A percentile compares a stretch with the other conserved stretches of the same genome.
Evolutionary conservation across 371 early-diverging fungal genomes (phyloP).

Genomic region (Mucor racemosus): DNA sequence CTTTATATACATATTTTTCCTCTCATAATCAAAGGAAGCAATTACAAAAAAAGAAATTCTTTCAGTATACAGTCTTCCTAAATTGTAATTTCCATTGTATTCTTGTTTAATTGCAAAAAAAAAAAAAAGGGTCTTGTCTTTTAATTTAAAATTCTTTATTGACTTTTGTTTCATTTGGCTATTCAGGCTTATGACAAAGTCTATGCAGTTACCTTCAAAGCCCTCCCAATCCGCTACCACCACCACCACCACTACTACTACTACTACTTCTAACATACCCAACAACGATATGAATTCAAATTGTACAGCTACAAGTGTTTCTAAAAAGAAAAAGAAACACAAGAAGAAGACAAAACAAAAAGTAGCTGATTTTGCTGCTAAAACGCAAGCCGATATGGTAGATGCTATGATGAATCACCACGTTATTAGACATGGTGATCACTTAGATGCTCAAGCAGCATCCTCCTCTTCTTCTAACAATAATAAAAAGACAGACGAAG

Average conservation of each 20-base stretch:
- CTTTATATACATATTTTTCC: neutral
- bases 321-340: conserved; percentile 32
- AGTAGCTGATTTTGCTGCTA: conserved; percentile 9
- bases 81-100: neutral
- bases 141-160: conserved; percentile 20
- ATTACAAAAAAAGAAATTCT: too few relatives aligned
- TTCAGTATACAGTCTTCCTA: neutral
- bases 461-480: conserved; percentile 5
- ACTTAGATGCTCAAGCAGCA: conserved; percentile 10
- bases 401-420: conserved; percentile 39
- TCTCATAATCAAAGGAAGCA: neutral
- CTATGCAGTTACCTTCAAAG: conserved; percentile 21
- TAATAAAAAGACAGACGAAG: conserved; percentile 9
- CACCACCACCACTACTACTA: neutral
- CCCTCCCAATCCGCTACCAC: neutral
- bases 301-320: conserved; percentile 20
- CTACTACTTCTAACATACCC: conserved; percentile 11
- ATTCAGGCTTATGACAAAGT: conserved; percentile 33
- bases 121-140: conserved; percentile 21
- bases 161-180: conserved; percentile 33
- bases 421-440: conserved; percentile 29
- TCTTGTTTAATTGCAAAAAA: neutral
- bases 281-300: conserved; percentile 3
- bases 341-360: conserved; percentile 23
- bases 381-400: conserved; percentile 29